A percentile compares a stretch with the other conserved stretches of the same genome.
Conservation (phyloP, 192 early-diverging fungal species). For the Coemansia sp. region DNA sequence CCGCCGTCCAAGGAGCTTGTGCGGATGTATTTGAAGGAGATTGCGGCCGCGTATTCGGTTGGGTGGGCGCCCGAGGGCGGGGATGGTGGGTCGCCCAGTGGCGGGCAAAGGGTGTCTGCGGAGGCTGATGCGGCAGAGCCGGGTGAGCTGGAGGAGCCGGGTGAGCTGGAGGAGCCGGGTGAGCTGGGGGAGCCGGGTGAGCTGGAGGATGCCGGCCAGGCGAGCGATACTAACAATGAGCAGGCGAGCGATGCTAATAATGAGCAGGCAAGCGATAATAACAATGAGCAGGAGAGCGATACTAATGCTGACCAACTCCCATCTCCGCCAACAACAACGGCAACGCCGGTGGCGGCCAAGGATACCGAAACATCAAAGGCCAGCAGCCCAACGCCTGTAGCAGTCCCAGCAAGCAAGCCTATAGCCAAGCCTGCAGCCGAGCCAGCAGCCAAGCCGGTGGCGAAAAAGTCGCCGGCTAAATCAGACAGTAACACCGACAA, state of each 20-base stretch:
- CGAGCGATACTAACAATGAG: too few species aligned
- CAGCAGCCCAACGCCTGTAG: conserved; percentile 2
- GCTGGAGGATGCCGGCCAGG: neutral
- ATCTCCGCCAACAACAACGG: neutral
- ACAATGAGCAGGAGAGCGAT: neutral
- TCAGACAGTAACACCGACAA: too few species aligned
- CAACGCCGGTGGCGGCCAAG: neutral
- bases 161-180: neutral
- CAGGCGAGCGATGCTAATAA: neutral
- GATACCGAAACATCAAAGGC: neutral
- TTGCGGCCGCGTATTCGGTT: conserved; percentile 79
- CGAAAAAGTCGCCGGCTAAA: too few species aligned
- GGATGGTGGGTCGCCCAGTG: conserved; percentile 22
- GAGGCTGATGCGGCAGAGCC: neutral
- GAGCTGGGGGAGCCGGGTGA: neutral
- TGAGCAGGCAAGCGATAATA: too few species aligned
- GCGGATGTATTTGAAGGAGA: conserved; percentile 82
- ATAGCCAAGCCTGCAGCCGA: neutral
- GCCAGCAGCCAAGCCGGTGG: conserved; percentile 10
- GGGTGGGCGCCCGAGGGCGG: conserved; percentile 61
- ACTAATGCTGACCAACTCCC: neutral
- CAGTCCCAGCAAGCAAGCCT: neutral
- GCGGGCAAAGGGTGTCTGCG: conserved; percentile 13
- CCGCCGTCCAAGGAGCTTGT: conserved; percentile 82
- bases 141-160: neutral